Conservation (phyloP, 139 green algal species). For the Chlamydomonas applanata region DNA sequence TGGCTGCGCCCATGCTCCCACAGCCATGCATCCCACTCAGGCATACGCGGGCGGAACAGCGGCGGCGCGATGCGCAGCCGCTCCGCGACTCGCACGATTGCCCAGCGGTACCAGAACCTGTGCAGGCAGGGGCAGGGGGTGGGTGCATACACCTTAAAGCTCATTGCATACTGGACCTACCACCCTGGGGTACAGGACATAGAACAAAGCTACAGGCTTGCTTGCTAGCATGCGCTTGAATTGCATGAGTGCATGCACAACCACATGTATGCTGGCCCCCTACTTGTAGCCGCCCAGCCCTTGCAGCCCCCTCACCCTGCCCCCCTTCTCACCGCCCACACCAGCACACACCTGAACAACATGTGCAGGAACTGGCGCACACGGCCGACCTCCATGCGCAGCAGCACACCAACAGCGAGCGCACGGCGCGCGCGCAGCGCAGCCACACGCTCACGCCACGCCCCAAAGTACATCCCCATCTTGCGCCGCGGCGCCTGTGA, state of each 20-base stretch:
- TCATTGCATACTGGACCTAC: too few species aligned
- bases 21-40: conserved; percentile 47
- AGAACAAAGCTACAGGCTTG: too few species aligned
- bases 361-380: conserved; percentile 20
- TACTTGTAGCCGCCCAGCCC: too few species aligned
- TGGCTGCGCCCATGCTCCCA: conserved; percentile 39
- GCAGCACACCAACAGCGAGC: conserved; percentile 22
- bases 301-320: too few species aligned
- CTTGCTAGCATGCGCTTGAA: too few species aligned
- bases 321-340: too few species aligned
- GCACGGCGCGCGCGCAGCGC: neutral
- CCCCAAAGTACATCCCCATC: conserved; percentile 19
- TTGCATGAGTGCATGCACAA: neutral
- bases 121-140: too few species aligned
- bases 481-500: conserved; percentile 20
- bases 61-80: conserved; percentile 36
- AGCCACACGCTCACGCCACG: conserved; percentile 14
- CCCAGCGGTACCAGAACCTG: conserved; percentile 48
- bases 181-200: too few species aligned
- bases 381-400: conserved; percentile 14
- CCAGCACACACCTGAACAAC: conserved; percentile 28
- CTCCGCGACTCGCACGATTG: conserved; percentile 29
- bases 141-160: too few species aligned
- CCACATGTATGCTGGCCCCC: neutral
- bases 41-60: conserved; percentile 29